phyloP scores from a whole-genome alignment of 2,329 filamentous ascomycete genomes.

The Septoria linicola region DNA sequence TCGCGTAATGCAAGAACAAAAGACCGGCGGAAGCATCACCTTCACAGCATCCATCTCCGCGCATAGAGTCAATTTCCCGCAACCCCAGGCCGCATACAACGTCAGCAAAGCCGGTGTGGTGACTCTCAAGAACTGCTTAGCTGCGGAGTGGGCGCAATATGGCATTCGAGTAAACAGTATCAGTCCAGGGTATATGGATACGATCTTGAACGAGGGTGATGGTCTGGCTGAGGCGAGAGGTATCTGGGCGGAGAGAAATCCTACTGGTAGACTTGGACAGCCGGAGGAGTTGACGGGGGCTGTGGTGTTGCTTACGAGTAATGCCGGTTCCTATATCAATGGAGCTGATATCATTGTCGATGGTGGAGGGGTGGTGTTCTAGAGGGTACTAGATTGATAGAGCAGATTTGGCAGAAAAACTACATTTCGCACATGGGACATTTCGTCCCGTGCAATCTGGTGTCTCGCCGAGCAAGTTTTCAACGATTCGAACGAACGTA shows the following conservation, averaged over 20 bases:
- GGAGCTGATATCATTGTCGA: slow-evolving; percentile 42
- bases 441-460: no score
- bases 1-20: slow-evolving; percentile 53
- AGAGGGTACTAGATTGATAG: no score
- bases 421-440: no score
- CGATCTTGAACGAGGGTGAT: slow-evolving; percentile 60
- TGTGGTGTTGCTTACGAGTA: slow-evolving; percentile 40
- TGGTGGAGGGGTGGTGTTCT: no score
- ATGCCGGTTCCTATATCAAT: slow-evolving; percentile 36
- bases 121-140: slow-evolving; percentile 62
- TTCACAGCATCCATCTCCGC: slow-evolving; percentile 68
- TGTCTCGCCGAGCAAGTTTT: no score
- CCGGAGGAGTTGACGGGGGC: slow-evolving; percentile 41
- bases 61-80: slow-evolving; percentile 68
- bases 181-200: slow-evolving; percentile 79
- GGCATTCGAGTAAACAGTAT: slow-evolving; percentile 69
- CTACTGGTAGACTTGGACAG: slow-evolving; percentile 43
- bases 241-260: slow-evolving; percentile 39
- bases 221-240: slow-evolving; percentile 38
- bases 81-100: slow-evolving; percentile 72
- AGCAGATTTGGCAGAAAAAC: no score
- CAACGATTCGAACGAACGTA: no score
- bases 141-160: slow-evolving; percentile 69
- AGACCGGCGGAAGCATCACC: slow-evolving; percentile 60
- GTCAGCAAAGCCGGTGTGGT: slow-evolving; percentile 67